These are phyloP conservation scores for Tetrahymena elliotti DNA, from an alignment of 73 alveolate genomes.

Conservation along the genomic window DNA sequence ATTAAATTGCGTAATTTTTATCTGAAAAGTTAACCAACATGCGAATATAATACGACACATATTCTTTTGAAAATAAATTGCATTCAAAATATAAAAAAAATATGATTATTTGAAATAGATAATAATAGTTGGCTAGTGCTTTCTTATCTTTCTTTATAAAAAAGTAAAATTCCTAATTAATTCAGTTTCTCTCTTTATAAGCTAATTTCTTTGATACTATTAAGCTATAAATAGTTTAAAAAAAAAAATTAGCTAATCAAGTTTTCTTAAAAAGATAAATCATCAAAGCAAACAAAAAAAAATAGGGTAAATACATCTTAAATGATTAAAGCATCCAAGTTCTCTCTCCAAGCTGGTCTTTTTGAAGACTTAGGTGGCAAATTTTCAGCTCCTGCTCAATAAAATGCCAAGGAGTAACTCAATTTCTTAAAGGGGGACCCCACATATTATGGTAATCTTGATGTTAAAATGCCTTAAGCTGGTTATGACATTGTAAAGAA, in stretches of 20 bases:
- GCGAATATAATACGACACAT: background rate
- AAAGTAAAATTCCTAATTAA: background rate
- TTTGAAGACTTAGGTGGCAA: constrained; percentile 2
- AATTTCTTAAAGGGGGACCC: constrained; percentile 39
- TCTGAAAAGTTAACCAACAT: background rate
- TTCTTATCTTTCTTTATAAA: background rate
- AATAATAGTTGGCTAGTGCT: background rate
- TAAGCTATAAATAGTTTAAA: background rate
- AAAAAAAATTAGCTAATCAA: background rate
- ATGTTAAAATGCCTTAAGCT: constrained; percentile 10
- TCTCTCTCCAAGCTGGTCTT: constrained; percentile 6
- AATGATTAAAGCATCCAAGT: constrained; percentile 39
- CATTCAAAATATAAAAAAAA: background rate
- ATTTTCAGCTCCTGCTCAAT: background rate
- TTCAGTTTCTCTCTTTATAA: background rate
- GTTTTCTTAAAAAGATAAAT: background rate
- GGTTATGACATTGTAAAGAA: constrained; percentile 30
- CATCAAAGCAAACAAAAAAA: background rate
- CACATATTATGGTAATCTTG: constrained; percentile 19
- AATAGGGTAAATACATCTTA: background rate
- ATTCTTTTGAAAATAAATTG: background rate
- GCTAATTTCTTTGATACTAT: background rate
- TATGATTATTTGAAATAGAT: background rate
- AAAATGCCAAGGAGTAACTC: constrained; percentile 2
- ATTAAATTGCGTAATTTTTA: background rate